These are phyloP conservation scores for Boletellus ananiceps DNA, from an alignment of 768 basidiomycete species.

Conservation along the genomic window DNA sequence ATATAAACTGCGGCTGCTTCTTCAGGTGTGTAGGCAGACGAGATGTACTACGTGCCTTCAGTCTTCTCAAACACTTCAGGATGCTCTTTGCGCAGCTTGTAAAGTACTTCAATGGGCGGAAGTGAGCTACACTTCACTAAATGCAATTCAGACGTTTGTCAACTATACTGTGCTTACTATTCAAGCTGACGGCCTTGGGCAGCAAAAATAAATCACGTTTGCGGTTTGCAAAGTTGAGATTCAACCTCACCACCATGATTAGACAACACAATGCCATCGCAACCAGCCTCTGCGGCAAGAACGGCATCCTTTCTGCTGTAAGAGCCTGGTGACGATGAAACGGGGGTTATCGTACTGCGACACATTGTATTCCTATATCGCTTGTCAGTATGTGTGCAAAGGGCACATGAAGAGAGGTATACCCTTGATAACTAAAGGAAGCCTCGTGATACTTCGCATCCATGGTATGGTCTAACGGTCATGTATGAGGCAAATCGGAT, in stretches of 20 bases:
- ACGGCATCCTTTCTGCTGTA: conserved; percentile 64
- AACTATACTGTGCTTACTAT: conserved; percentile 44
- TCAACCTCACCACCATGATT: conserved; percentile 76
- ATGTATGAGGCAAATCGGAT: not conserved
- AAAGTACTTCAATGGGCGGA: conserved; percentile 74
- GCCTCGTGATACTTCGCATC: conserved; percentile 61
- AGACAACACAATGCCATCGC: conserved; percentile 83
- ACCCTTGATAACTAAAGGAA: conserved; percentile 78
- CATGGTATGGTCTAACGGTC: conserved; percentile 64
- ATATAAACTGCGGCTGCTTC: conserved; percentile 59
- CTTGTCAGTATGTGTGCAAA: conserved; percentile 6
- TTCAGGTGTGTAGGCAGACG: conserved; percentile 1
- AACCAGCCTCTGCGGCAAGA: conserved; percentile 76
- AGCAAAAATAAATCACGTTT: conserved; percentile 1
- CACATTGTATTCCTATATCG: conserved; percentile 62
- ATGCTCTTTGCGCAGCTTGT: conserved; percentile 63
- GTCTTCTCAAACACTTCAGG: conserved; percentile 70
- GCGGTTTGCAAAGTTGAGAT: not conserved
- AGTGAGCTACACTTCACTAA: conserved; percentile 48
- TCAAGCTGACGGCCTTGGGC: conserved; percentile 68
- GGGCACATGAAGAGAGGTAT: not conserved
- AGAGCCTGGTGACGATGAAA: conserved; percentile 1
- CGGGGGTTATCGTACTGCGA: conserved; percentile 43
- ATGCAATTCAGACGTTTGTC: not conserved
- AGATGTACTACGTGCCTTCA: conserved; percentile 46